Conservation (phyloP, 2,329 filamentous ascomycete species). For the Simplicillium sp. region DNA sequence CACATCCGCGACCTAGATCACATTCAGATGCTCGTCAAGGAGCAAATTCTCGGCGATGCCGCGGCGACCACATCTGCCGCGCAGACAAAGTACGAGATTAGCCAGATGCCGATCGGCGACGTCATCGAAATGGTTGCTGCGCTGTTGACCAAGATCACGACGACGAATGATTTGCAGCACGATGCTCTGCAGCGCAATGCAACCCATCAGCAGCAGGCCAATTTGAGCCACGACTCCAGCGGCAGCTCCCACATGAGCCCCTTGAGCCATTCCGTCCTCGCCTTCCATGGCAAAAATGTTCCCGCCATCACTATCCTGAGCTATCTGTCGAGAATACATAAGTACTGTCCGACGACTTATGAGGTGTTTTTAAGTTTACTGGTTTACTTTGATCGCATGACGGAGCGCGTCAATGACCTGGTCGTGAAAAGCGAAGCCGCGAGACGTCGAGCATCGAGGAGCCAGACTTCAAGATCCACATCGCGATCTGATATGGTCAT, state of each 20-base stretch:
- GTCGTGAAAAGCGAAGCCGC: conserved; percentile 58
- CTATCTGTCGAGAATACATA: conserved; percentile 92
- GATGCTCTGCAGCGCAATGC: conserved; percentile 73
- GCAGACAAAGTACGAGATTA: conserved; percentile 78
- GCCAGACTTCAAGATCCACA: conserved; percentile 4
- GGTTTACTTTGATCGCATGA: conserved; percentile 99
- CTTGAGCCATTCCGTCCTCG: conserved; percentile 61
- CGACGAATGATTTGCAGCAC: conserved; percentile 90
- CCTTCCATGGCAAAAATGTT: conserved; percentile 97
- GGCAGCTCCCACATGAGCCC: conserved; percentile 52
- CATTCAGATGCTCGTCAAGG: conserved; percentile 77
- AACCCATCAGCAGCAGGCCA: conserved; percentile 47
- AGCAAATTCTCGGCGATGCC: conserved; percentile 56
- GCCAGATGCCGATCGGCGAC: conserved; percentile 91
- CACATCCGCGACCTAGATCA: conserved; percentile 84
- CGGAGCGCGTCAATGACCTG: conserved; percentile 80
- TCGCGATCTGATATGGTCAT: conserved; percentile 18
- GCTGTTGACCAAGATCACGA: conserved; percentile 91
- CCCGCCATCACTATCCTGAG: conserved; percentile 94
- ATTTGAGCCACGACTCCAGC: conserved; percentile 30
- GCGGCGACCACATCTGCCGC: conserved; percentile 1
- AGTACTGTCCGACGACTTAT: conserved; percentile 97
- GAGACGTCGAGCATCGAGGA: conserved; percentile 23
- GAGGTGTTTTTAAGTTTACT: conserved; percentile 93
- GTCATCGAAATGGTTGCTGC: conserved; percentile 99